Evolutionary conservation across 2,329 filamentous ascomycete genomes (phyloP).

Genomic region (Arthrobotrys sinensis): DNA sequence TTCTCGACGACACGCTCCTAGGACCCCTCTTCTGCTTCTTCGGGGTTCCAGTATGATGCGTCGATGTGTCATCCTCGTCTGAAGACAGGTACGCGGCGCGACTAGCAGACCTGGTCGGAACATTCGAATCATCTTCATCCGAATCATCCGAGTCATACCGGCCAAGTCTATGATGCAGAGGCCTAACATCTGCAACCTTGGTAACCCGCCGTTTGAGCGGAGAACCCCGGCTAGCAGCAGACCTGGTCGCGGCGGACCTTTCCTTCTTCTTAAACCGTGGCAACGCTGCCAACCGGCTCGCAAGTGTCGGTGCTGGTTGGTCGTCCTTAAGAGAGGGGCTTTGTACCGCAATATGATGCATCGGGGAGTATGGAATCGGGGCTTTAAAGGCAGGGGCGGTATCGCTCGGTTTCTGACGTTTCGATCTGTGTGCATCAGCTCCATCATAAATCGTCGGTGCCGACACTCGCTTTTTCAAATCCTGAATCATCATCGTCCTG

Average conservation of each 20-base stretch:
- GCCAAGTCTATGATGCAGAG: constrained; percentile 84
- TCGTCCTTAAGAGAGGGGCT: constrained; percentile 76
- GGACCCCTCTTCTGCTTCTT: constrained; percentile 85
- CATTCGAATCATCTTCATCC: constrained; percentile 74
- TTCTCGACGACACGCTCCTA: constrained; percentile 84
- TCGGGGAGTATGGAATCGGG: constrained; percentile 72
- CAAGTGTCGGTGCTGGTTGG: constrained; percentile 69
- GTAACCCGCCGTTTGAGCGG: constrained; percentile 71
- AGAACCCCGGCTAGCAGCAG: constrained; percentile 69
- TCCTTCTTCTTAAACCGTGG: constrained; percentile 79
- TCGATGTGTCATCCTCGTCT: constrained; percentile 46
- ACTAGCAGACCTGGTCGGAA: constrained; percentile 55
- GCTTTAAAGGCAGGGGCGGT: constrained; percentile 75
- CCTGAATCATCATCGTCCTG: constrained; percentile 86
- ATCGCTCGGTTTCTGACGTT: constrained; percentile 83
- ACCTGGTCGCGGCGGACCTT: constrained; percentile 76
- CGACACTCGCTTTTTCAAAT: constrained; percentile 89
- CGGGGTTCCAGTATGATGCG: constrained; percentile 65
- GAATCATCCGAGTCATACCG: constrained; percentile 78
- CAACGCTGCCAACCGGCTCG: constrained; percentile 76
- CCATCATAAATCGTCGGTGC: constrained; percentile 84
- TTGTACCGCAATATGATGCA: constrained; percentile 76
- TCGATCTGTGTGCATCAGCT: constrained; percentile 85
- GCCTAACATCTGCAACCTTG: constrained; percentile 77
- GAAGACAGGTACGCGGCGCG: constrained; percentile 53